Base-by-base conservation (phyloP, 1,139 yeast species). In the Suhomyces anneliseae region DNA sequence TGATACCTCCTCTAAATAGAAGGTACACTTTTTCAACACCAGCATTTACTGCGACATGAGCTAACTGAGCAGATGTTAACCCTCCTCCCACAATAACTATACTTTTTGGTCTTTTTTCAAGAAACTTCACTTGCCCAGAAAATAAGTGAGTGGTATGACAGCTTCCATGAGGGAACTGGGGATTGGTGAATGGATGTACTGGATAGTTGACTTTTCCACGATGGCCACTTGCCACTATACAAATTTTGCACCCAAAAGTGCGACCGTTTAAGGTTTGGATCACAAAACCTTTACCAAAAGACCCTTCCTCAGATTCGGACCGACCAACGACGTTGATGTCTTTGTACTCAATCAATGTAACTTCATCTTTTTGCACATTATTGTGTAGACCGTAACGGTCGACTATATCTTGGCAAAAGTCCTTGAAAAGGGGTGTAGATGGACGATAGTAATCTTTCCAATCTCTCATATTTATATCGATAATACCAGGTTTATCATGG, bases 11-110 rank as follows among this genome's bases (percentile, higher is more conserved):
- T 44, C 81, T 62, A 19, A 72, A 56, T 11, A 76, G 48, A 8
- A 74, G 61, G 39, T 66, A 64, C 0, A 74, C 70, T 26, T 66
- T 64, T 6, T 54, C 52, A 10, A 74, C 60, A 0, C 73, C 74
- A 7, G 56, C 48, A 11, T 51, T 57, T 4, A 72, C 61, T 4
- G 74, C 71, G 15, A 68, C 69, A 52, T 74, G 70, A 2, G 76
- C 76, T n/a, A 76, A 57, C 52, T 76, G 81, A 0, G 80, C 81
- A 0, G 79, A 71, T 0, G 81, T 75, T 38, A 75, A 60, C 0
- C 81, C 81, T 3, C 81, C 81, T 0, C 81, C 81, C 6, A 76
- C 75, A 26, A 76, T 69, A 1, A 71, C 70, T 11, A 74, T 52
- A 6, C 64, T 55, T 53, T 59, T 62, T 6, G 43, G 44, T 43